Base-by-base conservation (phyloP, 164 flowering plant genomes). In the Stephania yunnanensis region DNA sequence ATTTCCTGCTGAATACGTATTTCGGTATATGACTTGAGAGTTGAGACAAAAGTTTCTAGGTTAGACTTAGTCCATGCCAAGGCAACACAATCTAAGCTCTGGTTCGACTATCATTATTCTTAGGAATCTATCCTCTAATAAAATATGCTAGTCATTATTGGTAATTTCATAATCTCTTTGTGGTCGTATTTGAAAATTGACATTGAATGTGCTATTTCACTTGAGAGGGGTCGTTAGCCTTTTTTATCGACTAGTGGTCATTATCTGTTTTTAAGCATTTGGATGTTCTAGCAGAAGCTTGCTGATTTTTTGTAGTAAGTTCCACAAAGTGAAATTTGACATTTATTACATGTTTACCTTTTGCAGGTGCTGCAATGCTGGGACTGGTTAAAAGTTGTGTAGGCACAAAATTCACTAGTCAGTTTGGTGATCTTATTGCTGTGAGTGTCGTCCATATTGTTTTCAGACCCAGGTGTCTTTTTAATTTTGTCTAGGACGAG, bases 351-450 rank as follows among this genome's bases (percentile, higher is more conserved):
- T 1, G 64, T 61, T 61, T 61, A 20, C 7, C 9, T 73, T 73
- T 79, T 70, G 74, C 89, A 95, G 98, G 97, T 80, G 82, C 80
- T 13, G 76, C 87, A 67, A 83, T 95, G 92, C 75, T 92, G 85
- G 90, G 89, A 15, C 80, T 95, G 58, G 92, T 95, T 61, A 95
- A 91, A 83, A 92, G 95, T 80, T 90, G 95, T 58, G 90, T 95
- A 52, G 95, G 95, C 71, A 95, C 98, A 69, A 95, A 95, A 81
- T 95, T 95, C 80, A 95, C 98, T 12, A 82, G 97, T 76, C 98
- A 95, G 80, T 92, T 95, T 83, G 98, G 97, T 15, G 88, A 92
- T 81, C 80, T 95, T 4, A 89, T 95, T 80, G 97, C 97, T 77
- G 98, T 91, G 79, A 90, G 93, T 73, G 22, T 64, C 44, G 12